Evolutionary conservation across 2,329 filamentous ascomycete species (phyloP), one percentile per base, ranked within the genome.

Genomic region (Fusarium camptoceras): DNA sequence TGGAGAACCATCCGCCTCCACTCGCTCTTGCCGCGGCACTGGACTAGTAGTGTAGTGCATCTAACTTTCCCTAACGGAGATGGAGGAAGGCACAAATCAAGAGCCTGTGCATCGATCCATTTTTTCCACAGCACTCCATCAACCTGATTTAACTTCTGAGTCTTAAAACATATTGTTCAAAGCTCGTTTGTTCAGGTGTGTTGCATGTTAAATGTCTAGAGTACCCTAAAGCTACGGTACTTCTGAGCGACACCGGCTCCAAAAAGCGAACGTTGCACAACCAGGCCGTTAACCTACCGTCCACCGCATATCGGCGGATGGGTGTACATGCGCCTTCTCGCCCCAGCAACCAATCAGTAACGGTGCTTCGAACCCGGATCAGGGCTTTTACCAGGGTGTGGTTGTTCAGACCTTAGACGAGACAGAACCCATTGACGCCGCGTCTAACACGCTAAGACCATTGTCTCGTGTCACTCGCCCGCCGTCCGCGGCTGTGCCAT

Each of bases 361-460:
- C 44, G 34, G 16, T 28, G 41, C 18, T 55, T 27, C 11, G 34
- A 28, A 56, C 41, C 44, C 55, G 41, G 50, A 42, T 55, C 56
- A 50, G 46, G 34, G 24, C 25, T 48, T 59, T 34, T 54, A 48
- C 65, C 66, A 60, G 61, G 61, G 57, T 50, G 54, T 72, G 62
- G 54, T 25, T 55, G 43, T 67, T 66, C 59, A 62, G 51, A 44
- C 55, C 66, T 73, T 73, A 75, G 70, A 53, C 73, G 73, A 75
- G 67, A 75, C 73, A 67, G 57, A 61, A 56, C 57, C 64, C 60
- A 73, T 77, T 77, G 75, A 77, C 75, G 75, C 75, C 75, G 75
- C 75, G 75, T 76, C 75, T 76, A 76, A 67, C 68, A 76, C 75
- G 70, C 75, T 76, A 76, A 69, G 64, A 66, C 64, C 64, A 61